Conservation (phyloP, 2,329 filamentous ascomycete species). For the Lecanicillium sp. region DNA sequence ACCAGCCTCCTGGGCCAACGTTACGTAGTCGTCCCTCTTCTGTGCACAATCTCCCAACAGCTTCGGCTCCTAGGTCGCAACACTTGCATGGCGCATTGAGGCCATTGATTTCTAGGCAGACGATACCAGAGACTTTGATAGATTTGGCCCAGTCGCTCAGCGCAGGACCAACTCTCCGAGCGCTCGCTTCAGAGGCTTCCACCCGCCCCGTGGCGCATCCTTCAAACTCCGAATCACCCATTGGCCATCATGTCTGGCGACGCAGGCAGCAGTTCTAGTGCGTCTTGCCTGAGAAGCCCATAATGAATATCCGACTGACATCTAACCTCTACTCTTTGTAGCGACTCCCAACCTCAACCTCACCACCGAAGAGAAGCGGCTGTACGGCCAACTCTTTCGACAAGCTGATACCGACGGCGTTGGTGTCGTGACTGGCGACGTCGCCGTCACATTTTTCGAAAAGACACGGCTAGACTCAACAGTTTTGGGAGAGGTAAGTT, state of each 20-base stretch:
- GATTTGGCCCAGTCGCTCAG: neutral
- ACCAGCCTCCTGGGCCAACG: neutral
- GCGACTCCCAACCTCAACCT: conserved; percentile 70
- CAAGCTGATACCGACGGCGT: conserved; percentile 87
- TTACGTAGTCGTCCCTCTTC: conserved; percentile 2
- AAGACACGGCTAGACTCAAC: conserved; percentile 84
- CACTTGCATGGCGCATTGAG: conserved; percentile 7
- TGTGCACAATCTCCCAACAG: neutral
- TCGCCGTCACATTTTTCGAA: conserved; percentile 96
- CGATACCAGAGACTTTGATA: neutral
- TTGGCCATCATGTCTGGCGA: conserved; percentile 9
- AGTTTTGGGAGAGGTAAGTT: conserved; percentile 73
- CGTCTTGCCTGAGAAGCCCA: neutral
- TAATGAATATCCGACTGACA: neutral
- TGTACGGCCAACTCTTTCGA: conserved; percentile 87
- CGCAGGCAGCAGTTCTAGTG: conserved; percentile 8
- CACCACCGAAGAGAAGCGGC: conserved; percentile 82
- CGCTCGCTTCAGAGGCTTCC: conserved; percentile 1
- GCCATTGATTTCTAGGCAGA: neutral
- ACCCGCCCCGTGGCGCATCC: conserved; percentile 2
- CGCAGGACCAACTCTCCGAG: neutral
- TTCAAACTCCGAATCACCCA: conserved; percentile 1
- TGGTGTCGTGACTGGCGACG: conserved; percentile 89
- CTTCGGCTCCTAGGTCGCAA: neutral
- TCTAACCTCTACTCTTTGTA: conserved; percentile 17